Evolutionary conservation across 108 stramenopile genomes (phyloP), one percentile per base, ranked within the genome.

Genomic region (Stephanodiscus triporus): DNA sequence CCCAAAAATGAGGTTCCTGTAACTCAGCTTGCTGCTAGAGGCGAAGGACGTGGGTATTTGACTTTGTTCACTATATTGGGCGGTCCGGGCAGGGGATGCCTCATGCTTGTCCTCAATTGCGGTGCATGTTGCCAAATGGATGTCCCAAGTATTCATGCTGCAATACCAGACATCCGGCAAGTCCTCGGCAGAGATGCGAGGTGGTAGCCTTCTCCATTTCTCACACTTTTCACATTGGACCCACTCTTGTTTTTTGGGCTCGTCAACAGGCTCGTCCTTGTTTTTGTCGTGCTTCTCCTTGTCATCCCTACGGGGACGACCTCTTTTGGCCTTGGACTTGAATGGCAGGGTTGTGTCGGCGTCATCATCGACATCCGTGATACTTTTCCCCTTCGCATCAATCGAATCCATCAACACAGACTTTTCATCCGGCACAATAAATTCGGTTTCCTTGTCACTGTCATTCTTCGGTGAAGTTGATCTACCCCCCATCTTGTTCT

Each of bases 191-290:
- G 78, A 72, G 49, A 95, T 88, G 63, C 88, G 78, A 37, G 86
- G 85, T 32, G 93, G 93, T 24, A 95, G 82, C 53, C 82, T 84
- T 6, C 91, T 72, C 93, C 93, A 95, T 68, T 90, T 92, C 27
- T 89, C 84, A 59, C 93, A 95, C 60, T 89, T 91, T 43, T 95
- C 94, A 56, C 94, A 95, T 68, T 92, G 91, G 0, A 92, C 94
- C 94, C 94, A 95, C 61, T 92, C 91, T 48, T 90, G 84, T 67
- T 91, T 90, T 23, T 40, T 40, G 4, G 4, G 4, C 40, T 40
- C 40, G 9, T 40, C 40, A 40, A 40, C 40, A 53, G 27, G 66
- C 3, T 64, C 84, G 38, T 85, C 88, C 43, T 83, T 70, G 22
- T 68, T 56, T 56, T 68, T 70, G 24, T 42, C 58, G 26, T 42